Evolutionary conservation across 2,329 filamentous ascomycete genomes (phyloP), one percentile per base, ranked within the genome.

Genomic region (Xylariaceae sp.): DNA sequence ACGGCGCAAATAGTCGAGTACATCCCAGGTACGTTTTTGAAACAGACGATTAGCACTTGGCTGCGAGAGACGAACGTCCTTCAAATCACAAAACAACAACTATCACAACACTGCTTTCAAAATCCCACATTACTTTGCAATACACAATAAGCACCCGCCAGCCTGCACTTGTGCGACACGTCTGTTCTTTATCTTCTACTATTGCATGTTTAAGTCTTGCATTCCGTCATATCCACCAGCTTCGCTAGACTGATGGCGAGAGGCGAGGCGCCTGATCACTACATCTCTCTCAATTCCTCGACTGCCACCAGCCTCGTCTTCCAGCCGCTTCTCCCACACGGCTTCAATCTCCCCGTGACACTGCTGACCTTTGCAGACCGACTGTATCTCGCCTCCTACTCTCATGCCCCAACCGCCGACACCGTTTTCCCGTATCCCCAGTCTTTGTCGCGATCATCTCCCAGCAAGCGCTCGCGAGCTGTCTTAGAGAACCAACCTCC

Each of bases 1-100:
- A 83, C 89, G 75, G 91, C 90, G 57, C 90, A 96, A 76, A 85
- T 96, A 64, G 92, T 97, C 69, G 92, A 97, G 77, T 97, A 96
- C 73, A 96, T 97, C 65, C 89, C 91, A 77, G 89, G 91, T 96
- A 79, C 66, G 83, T 75, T 65, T 82, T 75, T 4, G 22, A 28
- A 28, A 28, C 7, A 7, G 4, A 7, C 7, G 22, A 28, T 28
- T 28, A 28, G 7, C 4, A 28, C 4, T 28, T 4, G 4, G 22
- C 22, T 28, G 22, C 22, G 7, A 28, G 22, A 28, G 22, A 7
- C 22, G 22, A 28, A 28, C 4, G 22, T 7, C 4, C 4, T 7
- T 28, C 22, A 28, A 28, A 7, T 5, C 22, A 28, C 22, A 28
- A 7, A 28, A 28, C 22, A 28, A 28, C 22, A 28, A 28, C 22